A percentile compares a stretch with the other conserved stretches of the same genome.
phyloP scores from a whole-genome alignment of 2,329 filamentous ascomycete genomes.

The Sarocladium strictum region DNA sequence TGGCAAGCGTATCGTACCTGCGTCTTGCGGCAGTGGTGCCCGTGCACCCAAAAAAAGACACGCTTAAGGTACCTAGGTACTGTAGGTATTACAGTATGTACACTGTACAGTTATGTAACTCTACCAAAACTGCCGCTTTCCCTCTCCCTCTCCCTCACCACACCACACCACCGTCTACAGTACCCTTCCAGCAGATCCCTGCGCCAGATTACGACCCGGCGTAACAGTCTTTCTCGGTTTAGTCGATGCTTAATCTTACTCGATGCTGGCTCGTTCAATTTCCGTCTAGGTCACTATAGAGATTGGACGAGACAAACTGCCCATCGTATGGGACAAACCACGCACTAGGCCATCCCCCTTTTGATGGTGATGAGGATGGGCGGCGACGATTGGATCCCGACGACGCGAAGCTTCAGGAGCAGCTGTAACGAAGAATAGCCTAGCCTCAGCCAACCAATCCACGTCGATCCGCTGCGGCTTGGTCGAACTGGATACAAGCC shows the following conservation, averaged over 20 bases:
- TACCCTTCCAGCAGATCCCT: background rate
- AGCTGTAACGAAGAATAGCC: conserved; percentile 5
- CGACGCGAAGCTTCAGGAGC: background rate
- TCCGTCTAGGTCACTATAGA: background rate
- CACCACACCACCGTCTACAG: background rate
- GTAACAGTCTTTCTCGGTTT: background rate
- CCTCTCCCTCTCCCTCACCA: background rate
- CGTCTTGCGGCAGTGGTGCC: background rate
- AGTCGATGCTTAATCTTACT: conserved; percentile 6
- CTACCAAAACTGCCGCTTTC: background rate
- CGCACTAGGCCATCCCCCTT: background rate
- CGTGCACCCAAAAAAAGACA: conserved; percentile 5
- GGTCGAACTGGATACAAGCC: background rate
- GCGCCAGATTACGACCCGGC: background rate
- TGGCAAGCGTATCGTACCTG: background rate
- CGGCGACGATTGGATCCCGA: conserved; percentile 5
- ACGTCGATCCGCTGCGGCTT: background rate
- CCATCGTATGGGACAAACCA: background rate
- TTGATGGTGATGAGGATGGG: background rate
- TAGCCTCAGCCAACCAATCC: background rate
- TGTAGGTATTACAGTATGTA: too few relatives aligned
- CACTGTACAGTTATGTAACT: background rate
- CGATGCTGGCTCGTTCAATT: background rate
- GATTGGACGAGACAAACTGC: background rate
- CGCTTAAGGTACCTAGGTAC: too few relatives aligned